Evolutionary conservation across 2,329 filamentous ascomycete genomes (phyloP).

Genomic region (Balansia obtecta): DNA sequence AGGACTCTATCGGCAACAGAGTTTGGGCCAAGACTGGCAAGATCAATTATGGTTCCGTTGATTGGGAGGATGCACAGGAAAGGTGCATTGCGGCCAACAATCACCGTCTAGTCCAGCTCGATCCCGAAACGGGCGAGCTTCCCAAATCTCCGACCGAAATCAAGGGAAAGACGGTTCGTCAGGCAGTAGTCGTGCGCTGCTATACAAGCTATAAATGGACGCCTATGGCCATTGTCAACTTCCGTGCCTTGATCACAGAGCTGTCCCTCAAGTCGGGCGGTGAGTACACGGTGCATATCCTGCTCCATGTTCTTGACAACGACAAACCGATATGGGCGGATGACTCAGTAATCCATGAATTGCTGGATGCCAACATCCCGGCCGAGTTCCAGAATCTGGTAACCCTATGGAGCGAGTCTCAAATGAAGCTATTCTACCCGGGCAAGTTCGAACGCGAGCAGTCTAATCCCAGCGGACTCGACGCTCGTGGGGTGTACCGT

Average conservation of each 20-base stretch:
- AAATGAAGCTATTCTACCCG: slow-evolving; percentile 69
- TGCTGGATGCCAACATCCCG: slow-evolving; percentile 54
- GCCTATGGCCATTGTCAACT: slow-evolving; percentile 63
- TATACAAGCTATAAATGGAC: slow-evolving; percentile 74
- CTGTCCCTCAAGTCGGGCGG: slow-evolving; percentile 65
- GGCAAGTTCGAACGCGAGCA: slow-evolving; percentile 59
- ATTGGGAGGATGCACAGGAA: slow-evolving; percentile 43
- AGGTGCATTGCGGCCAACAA: slow-evolving; percentile 48
- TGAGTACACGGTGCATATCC: slow-evolving; percentile 72
- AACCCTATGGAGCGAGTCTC: slow-evolving; percentile 72
- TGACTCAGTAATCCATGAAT: slow-evolving; percentile 55
- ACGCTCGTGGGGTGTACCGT: slow-evolving; percentile 59
- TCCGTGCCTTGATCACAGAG: slow-evolving; percentile 72
- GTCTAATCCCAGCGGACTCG: slow-evolving; percentile 40
- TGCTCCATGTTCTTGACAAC: slow-evolving; percentile 74
- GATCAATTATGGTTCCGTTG: slow-evolving; percentile 41
- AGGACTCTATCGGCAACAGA: slow-evolving; percentile 51
- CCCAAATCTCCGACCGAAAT: slow-evolving; percentile 9
- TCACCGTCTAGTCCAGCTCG: slow-evolving; percentile 39
- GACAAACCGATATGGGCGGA: slow-evolving; percentile 74
- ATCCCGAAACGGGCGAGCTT: slow-evolving; percentile 25
- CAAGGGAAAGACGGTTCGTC: slow-evolving; percentile 39
- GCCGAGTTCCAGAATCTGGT: slow-evolving; percentile 70
- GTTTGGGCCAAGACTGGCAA: slow-evolving; percentile 43
- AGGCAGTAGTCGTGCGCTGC: slow-evolving; percentile 66